Conservation (phyloP, 441 rosid species). For the Eugenia klotzschiana region DNA sequence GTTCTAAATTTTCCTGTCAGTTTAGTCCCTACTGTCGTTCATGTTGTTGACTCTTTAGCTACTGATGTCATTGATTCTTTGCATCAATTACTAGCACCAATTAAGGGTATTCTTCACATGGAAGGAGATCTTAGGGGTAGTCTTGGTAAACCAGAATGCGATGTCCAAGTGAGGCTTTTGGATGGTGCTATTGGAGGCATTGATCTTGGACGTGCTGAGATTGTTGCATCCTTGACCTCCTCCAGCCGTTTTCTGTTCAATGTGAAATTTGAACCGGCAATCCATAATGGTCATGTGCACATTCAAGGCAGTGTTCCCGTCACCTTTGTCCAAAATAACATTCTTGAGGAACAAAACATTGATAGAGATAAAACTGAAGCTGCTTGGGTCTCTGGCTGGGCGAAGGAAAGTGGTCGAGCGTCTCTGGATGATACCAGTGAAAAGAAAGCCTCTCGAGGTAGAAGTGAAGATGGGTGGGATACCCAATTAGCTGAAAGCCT, state of each 20-base stretch:
- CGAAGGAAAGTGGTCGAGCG: conserved; percentile 53
- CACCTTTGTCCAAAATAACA: conserved; percentile 47
- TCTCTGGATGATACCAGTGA: conserved; percentile 35
- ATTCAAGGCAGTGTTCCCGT: conserved; percentile 94
- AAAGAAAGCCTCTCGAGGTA: conserved; percentile 57
- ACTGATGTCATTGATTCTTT: conserved; percentile 70
- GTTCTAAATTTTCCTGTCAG: conserved; percentile 93
- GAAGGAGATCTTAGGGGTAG: conserved; percentile 99
- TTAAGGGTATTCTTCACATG: conserved; percentile 90
- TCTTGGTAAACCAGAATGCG: conserved; percentile 92
- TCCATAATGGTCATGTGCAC: conserved; percentile 93
- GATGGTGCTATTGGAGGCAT: conserved; percentile 97
- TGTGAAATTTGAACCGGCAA: conserved; percentile 79
- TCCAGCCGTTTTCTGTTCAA: conserved; percentile 88
- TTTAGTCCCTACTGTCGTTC: conserved; percentile 85
- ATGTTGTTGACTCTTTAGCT: conserved; percentile 90
- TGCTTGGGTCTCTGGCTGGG: conserved; percentile 68
- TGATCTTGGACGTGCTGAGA: conserved; percentile 95
- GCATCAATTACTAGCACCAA: conserved; percentile 77
- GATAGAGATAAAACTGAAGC: conserved; percentile 44
- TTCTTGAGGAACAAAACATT: conserved; percentile 47
- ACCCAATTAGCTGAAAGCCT: conserved; percentile 82
- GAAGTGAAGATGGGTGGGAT: conserved; percentile 88
- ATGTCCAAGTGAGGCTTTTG: conserved; percentile 88
- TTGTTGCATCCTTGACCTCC: conserved; percentile 91